Evolutionary conservation across 768 basidiomycete species (phyloP).

Genomic region (Mrakia gelida): DNA sequence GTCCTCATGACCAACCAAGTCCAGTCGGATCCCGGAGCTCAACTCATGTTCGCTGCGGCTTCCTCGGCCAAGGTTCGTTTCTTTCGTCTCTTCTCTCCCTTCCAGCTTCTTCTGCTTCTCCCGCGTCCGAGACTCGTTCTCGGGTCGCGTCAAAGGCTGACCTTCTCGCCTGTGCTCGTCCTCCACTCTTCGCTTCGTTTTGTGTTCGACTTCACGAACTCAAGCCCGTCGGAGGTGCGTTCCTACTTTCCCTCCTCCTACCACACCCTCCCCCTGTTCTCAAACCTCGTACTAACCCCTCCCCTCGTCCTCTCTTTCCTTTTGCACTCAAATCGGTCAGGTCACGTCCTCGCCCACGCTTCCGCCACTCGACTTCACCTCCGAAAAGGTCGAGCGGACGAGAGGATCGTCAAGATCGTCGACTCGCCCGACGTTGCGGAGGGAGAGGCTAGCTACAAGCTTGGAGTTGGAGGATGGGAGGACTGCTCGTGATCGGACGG

Average conservation of each 20-base stretch:
- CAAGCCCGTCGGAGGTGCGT: constrained; percentile 25
- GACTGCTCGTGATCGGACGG: constrained; percentile 2
- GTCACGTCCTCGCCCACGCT: constrained; percentile 20
- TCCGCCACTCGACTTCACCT: constrained; percentile 27
- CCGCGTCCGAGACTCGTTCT: too few relatives aligned
- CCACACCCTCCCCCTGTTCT: too few relatives aligned
- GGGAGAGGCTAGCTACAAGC: constrained; percentile 28
- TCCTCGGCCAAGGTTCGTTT: constrained; percentile 26
- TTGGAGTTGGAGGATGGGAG: constrained; percentile 22
- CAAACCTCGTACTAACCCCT: too few relatives aligned
- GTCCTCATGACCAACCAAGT: constrained; percentile 27
- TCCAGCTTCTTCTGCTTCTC: background rate
- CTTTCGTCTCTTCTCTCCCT: background rate
- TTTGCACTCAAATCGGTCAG: background rate
- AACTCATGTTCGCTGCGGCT: constrained; percentile 32
- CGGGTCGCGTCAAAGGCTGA: too few relatives aligned
- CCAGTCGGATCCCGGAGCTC: constrained; percentile 30
- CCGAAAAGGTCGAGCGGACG: constrained; percentile 31
- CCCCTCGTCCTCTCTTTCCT: background rate
- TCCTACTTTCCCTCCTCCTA: background rate
- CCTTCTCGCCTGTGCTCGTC: too few relatives aligned
- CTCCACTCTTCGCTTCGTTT: too few relatives aligned
- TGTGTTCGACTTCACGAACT: too few relatives aligned
- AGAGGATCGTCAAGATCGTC: constrained; percentile 26
- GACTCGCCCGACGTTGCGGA: constrained; percentile 28